A percentile compares a stretch with the other conserved stretches of the same genome.
phyloP scores from a whole-genome alignment of 2,329 filamentous ascomycete genomes.

The Aspergillus caelatus region DNA sequence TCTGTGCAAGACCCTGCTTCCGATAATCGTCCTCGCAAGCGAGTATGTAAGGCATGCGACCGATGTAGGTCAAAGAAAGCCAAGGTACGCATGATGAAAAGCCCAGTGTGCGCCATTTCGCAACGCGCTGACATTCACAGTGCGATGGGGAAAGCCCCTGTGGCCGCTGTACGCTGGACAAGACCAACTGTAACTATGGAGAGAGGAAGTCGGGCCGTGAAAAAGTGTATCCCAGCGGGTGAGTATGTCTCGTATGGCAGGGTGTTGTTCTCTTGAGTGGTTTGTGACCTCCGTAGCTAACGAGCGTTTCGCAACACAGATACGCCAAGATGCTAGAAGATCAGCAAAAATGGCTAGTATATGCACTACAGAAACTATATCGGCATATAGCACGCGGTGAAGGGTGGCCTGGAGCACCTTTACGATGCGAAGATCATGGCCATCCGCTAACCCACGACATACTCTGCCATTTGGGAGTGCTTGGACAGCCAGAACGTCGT shows the following conservation, averaged over 20 bases:
- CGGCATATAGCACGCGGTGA: background rate
- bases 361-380: background rate
- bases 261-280: background rate
- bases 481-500: background rate
- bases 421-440: background rate
- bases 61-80: slow-evolving; percentile 68
- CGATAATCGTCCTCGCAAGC: background rate
- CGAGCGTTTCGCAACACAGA: background rate
- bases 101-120: slow-evolving; percentile 10
- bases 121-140: slow-evolving; percentile 36
- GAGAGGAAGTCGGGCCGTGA: slow-evolving; percentile 68
- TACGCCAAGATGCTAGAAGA: background rate
- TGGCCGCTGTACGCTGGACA: slow-evolving; percentile 64
- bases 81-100: slow-evolving; percentile 51
- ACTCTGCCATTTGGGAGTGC: background rate
- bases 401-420: background rate
- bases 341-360: background rate
- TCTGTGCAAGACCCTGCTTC: background rate
- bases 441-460: background rate
- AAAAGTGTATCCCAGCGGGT: slow-evolving; percentile 71
- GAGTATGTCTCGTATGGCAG: slow-evolving; percentile 27
- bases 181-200: slow-evolving; percentile 67
- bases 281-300: background rate
- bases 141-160: slow-evolving; percentile 66
- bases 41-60: slow-evolving; percentile 62